Evolutionary conservation across 2,329 filamentous ascomycete species (phyloP).

Genomic region (Pseudopithomyces maydicus): DNA sequence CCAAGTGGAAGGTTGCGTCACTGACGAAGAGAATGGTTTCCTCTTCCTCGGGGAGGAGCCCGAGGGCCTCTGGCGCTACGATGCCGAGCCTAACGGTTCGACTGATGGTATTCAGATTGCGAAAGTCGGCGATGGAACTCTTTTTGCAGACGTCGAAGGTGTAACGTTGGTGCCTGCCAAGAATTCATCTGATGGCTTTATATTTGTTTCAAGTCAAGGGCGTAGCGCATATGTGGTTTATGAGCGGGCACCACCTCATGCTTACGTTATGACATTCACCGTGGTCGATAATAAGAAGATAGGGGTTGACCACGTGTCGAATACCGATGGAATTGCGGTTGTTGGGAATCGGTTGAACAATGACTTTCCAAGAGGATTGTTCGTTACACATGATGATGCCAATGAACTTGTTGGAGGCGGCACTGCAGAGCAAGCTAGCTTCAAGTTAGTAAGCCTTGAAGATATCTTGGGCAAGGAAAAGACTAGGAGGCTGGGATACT

Average conservation of each 20-base stretch:
- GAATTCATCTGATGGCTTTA: constrained; percentile 52
- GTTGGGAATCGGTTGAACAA: constrained; percentile 52
- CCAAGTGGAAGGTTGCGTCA: constrained; percentile 61
- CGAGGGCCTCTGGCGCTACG: constrained; percentile 58
- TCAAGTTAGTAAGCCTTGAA: constrained; percentile 51
- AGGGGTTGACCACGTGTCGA: constrained; percentile 56
- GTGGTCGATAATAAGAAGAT: constrained; percentile 50
- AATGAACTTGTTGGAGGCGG: constrained; percentile 56
- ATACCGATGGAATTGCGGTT: constrained; percentile 59
- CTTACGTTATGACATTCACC: constrained; percentile 57
- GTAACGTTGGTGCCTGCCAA: constrained; percentile 57
- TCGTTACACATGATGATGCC: constrained; percentile 61
- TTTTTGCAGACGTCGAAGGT: constrained; percentile 61
- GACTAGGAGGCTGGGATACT: constrained; percentile 26
- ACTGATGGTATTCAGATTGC: constrained; percentile 43
- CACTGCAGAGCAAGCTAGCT: constrained; percentile 55
- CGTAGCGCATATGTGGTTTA: constrained; percentile 61
- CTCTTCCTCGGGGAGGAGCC: constrained; percentile 60
- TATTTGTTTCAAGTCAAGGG: constrained; percentile 59
- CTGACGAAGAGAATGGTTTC: constrained; percentile 58
- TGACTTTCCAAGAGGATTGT: constrained; percentile 46
- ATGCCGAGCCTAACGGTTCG: constrained; percentile 54
- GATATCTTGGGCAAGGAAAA: constrained; percentile 34
- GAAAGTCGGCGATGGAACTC: constrained; percentile 53
- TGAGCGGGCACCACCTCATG: constrained; percentile 54